A percentile compares a stretch with the other conserved stretches of the same genome.
Conservation (phyloP, 108 stramenopile genomes). For the Stephanodiscus minutulus region DNA sequence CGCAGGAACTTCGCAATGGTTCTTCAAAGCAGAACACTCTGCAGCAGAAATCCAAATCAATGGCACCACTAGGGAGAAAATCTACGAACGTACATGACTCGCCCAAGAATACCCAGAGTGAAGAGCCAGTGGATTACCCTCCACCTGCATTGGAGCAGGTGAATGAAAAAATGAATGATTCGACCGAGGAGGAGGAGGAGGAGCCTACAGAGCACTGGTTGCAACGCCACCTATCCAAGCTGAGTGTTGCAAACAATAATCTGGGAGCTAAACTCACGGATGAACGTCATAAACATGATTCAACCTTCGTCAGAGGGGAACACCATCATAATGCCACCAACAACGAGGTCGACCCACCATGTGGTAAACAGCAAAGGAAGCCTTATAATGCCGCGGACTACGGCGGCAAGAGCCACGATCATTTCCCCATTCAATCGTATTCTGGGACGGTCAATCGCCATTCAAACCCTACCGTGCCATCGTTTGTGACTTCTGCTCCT, state of each 20-base stretch:
- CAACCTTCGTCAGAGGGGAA: neutral
- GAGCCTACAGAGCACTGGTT: conserved; percentile 29
- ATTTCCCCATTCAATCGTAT: neutral
- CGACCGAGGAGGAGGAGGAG: neutral
- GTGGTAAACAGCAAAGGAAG: conserved; percentile 21
- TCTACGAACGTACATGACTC: neutral
- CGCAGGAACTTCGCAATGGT: neutral
- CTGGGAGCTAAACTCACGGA: conserved; percentile 8
- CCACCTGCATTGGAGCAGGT: neutral
- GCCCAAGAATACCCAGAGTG: conserved; percentile 7
- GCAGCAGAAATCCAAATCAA: conserved; percentile 11
- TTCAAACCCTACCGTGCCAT: conserved; percentile 17
- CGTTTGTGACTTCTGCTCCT: conserved; percentile 17
- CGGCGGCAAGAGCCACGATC: neutral
- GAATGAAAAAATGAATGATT: neutral
- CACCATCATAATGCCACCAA: neutral
- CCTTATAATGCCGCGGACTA: conserved; percentile 55
- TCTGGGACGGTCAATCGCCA: neutral
- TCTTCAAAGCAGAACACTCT: conserved; percentile 14
- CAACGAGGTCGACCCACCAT: neutral
- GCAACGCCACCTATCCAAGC: conserved; percentile 20
- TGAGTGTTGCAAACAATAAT: conserved; percentile 24
- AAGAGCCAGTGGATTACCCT: conserved; percentile 1
- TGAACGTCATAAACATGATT: neutral
- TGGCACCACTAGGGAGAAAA: neutral